Conservation (phyloP, 1,139 yeast species). For the Geotrichum restrictum region DNA sequence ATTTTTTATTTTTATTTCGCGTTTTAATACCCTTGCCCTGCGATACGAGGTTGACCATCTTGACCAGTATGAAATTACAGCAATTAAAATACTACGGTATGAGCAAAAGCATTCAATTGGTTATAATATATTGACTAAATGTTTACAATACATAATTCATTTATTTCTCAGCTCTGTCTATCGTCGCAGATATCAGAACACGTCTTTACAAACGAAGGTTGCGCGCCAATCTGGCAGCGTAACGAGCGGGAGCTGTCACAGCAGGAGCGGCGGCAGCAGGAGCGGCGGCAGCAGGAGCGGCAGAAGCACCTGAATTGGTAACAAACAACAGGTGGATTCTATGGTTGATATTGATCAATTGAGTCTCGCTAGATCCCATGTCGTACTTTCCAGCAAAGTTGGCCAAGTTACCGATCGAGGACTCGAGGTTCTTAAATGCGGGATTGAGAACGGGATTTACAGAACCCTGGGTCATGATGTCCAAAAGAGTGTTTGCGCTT, state of each 20-base stretch:
- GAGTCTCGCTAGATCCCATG: constrained; percentile 19
- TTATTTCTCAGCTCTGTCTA: too few relatives aligned
- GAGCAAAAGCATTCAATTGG: too few relatives aligned
- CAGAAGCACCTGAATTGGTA: neutral
- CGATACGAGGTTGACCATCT: too few relatives aligned
- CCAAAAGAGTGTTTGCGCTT: constrained; percentile 35
- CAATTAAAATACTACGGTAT: too few relatives aligned
- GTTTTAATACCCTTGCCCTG: too few relatives aligned
- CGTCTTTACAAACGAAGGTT: too few relatives aligned
- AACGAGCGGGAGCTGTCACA: neutral
- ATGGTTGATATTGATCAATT: constrained; percentile 21
- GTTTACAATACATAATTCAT: too few relatives aligned
- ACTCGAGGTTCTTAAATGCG: constrained; percentile 21
- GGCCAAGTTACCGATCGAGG: constrained; percentile 23
- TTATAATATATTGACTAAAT: too few relatives aligned
- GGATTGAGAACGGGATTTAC: constrained; percentile 20
- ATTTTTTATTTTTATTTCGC: too few relatives aligned
- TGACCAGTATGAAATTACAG: too few relatives aligned
- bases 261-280: constrained; percentile 1
- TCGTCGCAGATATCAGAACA: too few relatives aligned
- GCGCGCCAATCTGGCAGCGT: neutral
- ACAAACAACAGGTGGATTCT: constrained; percentile 20
- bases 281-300: neutral
- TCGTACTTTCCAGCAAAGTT: constrained; percentile 21
- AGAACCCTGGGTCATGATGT: constrained; percentile 28